Evolutionary conservation across 148 eudicot species (phyloP), one percentile per base, ranked within the genome.

Genomic region (Salicornia ramosissima): DNA sequence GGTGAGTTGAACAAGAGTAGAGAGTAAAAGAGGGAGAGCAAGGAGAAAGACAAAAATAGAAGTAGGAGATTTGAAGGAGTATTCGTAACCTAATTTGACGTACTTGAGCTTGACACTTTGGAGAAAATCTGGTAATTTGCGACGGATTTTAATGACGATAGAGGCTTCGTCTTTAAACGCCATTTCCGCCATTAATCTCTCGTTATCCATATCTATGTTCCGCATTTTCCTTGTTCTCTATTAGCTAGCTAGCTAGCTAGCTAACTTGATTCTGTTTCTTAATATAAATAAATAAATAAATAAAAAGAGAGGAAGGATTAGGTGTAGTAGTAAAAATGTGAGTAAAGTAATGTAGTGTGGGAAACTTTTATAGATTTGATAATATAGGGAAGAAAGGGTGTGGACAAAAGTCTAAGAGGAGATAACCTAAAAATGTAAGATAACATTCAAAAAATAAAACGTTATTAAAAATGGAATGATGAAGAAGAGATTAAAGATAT

Each of bases 51-150:
- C 52, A 6, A 86, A 31, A 12, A 77, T n/a, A 0, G 86, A 78
- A n/a, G 81, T 81, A 2, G 83, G 82, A 29, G 58, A 52, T n/a
- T 74, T 86, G 56, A 73, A 69, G 1, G 85, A 72, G 58, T 88
- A 88, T 1, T 86, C 88, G 28, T 80, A 83, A 5, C 90, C 92
- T 54, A 90, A 58, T 51, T 88, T 90, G 15, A 88, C 93, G 52
- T 90, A 90, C 64, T 88, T 90, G 56, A 90, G 87, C 83, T 90
- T 86, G 2, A 90, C 90, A 0, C 89, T 82, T 47, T 88, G 83
- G 6, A 90, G 68, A 50, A 88, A 90, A 50, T 86, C 96, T 0
- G 96, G 90, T 39, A 90, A 65, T 1, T 73, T 66, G 33, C 81
- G 86, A 21, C 89, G 89, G 75, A 89, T 87, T 75, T 81, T 89